phyloP scores from a whole-genome alignment of 2,329 filamentous ascomycete species.

The Rasamsonia emersonii region DNA sequence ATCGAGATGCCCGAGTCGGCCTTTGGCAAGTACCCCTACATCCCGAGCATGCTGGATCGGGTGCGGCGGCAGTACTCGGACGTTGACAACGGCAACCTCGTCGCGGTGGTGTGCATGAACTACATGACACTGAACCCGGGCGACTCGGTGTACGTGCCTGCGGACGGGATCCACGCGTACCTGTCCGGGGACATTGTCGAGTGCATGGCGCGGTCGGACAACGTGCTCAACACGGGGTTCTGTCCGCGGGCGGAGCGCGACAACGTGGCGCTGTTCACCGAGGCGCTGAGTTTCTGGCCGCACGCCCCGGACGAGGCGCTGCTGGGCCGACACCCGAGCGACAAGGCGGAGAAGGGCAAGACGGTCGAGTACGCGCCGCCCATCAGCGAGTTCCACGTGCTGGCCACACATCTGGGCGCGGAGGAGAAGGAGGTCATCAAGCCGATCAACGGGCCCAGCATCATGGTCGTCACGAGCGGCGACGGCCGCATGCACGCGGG shows the following conservation, averaged over 20 bases:
- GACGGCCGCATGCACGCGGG: slow-evolving; percentile 48
- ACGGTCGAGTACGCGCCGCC: slow-evolving; percentile 58
- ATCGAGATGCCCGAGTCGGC: slow-evolving; percentile 38
- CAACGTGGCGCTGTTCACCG: slow-evolving; percentile 54
- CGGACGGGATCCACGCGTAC: slow-evolving; percentile 67
- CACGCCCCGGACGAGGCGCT: slow-evolving; percentile 50
- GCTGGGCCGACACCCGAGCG: slow-evolving; percentile 42
- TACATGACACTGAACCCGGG: slow-evolving; percentile 58
- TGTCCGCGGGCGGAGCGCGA: slow-evolving; percentile 59
- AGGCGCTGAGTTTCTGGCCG: slow-evolving; percentile 55
- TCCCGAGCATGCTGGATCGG: slow-evolving; percentile 56
- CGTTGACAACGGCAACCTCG: slow-evolving; percentile 57
- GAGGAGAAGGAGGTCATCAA: slow-evolving; percentile 53
- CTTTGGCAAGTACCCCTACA: slow-evolving; percentile 48
- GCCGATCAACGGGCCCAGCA: slow-evolving; percentile 51
- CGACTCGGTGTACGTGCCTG: slow-evolving; percentile 61
- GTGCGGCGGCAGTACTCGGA: slow-evolving; percentile 57
- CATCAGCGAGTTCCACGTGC: slow-evolving; percentile 63
- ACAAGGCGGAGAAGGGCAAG: slow-evolving; percentile 49
- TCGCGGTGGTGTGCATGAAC: slow-evolving; percentile 67
- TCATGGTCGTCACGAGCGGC: slow-evolving; percentile 56
- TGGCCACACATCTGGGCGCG: slow-evolving; percentile 48
- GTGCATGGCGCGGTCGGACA: slow-evolving; percentile 69
- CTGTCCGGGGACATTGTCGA: slow-evolving; percentile 66
- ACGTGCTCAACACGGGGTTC: slow-evolving; percentile 67